Conservation (phyloP, 2,329 filamentous ascomycete species). For the Hypoxylon sp. region DNA sequence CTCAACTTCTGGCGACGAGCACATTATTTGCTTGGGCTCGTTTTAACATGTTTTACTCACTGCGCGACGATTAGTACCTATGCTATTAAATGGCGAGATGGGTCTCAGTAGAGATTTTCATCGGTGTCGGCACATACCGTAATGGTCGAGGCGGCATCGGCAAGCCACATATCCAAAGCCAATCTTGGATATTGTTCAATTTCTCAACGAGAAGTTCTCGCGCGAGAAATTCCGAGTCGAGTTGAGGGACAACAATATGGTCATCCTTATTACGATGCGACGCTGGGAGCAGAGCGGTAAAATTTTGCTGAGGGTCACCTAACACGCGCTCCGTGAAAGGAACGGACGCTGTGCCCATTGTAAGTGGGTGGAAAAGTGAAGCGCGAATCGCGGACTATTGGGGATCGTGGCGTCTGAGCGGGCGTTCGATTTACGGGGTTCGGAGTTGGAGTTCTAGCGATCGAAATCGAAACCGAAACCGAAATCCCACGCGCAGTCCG, state of each 20-base stretch:
- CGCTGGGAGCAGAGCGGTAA: conserved; percentile 42
- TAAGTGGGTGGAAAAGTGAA: too few species aligned
- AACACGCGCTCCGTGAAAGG: conserved; percentile 33
- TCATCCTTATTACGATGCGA: conserved; percentile 44
- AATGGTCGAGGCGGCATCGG: conserved; percentile 51
- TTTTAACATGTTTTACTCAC: conserved; percentile 22
- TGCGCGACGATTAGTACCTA: conserved; percentile 5
- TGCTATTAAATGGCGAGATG: neutral
- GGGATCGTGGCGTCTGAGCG: too few species aligned
- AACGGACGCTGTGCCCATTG: conserved; percentile 13
- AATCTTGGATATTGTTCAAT: conserved; percentile 44
- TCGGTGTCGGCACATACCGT: conserved; percentile 26
- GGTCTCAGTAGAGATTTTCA: neutral
- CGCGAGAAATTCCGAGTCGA: conserved; percentile 38
- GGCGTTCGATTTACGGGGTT: too few species aligned
- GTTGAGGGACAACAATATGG: conserved; percentile 41
- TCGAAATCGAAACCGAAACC: too few species aligned
- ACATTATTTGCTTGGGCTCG: too few species aligned
- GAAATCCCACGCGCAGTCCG: too few species aligned
- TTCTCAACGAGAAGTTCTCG: conserved; percentile 46
- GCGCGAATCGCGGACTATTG: too few species aligned
- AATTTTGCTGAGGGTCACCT: conserved; percentile 12
- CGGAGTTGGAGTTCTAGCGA: too few species aligned
- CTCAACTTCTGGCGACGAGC: too few species aligned
- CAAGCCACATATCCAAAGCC: conserved; percentile 46